A percentile compares a stretch with the other conserved stretches of the same genome.
Conservation (phyloP, 345 rosid species). For the Camelina neglecta region DNA sequence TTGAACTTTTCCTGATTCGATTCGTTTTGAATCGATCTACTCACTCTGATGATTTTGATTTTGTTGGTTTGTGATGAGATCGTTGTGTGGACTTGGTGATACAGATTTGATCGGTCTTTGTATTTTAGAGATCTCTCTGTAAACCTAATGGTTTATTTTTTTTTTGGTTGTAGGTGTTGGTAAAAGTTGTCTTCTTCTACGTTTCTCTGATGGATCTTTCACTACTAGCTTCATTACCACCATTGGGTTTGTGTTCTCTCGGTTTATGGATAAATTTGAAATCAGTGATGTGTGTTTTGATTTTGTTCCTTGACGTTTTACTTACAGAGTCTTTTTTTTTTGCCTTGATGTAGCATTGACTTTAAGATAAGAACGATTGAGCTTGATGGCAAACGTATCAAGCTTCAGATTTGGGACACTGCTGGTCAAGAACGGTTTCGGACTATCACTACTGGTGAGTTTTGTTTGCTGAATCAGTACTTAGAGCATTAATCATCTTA, state of each 20-base stretch:
- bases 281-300: neutral
- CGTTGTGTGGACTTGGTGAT: neutral
- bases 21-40: slow-evolving; percentile 24
- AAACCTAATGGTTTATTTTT: neutral
- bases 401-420: slow-evolving; percentile 96
- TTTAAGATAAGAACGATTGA: slow-evolving; percentile 95
- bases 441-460: slow-evolving; percentile 80
- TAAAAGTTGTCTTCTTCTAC: slow-evolving; percentile 95
- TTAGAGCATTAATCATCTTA: neutral
- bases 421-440: slow-evolving; percentile 97
- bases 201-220: slow-evolving; percentile 96
- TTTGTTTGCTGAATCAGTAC: slow-evolving; percentile 4
- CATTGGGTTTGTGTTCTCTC: slow-evolving; percentile 65
- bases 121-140: slow-evolving; percentile 15
- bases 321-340: neutral
- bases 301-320: neutral
- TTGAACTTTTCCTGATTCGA: neutral
- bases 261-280: slow-evolving; percentile 3
- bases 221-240: slow-evolving; percentile 97
- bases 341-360: slow-evolving; percentile 63
- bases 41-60: neutral
- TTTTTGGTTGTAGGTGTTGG: slow-evolving; percentile 61
- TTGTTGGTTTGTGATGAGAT: slow-evolving; percentile 16
- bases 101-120: slow-evolving; percentile 37
- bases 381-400: slow-evolving; percentile 91